These are phyloP conservation scores for Trichoderma sp. DNA, from an alignment of 2,329 filamentous ascomycete genomes.

Conservation along the genomic window DNA sequence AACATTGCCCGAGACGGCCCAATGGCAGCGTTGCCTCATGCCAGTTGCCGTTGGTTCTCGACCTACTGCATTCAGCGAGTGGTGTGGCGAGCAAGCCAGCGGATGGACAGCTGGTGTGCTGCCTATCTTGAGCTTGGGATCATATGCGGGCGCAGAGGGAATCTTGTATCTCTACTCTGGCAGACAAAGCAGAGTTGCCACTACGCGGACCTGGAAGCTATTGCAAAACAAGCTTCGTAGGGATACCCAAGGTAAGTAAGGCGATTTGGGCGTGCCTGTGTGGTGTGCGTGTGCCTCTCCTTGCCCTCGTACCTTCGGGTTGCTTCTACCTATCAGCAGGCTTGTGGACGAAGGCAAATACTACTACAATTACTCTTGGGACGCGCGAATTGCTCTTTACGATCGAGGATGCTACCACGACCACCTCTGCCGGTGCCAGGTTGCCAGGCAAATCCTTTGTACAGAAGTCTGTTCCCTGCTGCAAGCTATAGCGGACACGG, in stretches of 20 bases:
- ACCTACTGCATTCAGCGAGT: slow-evolving; percentile 30
- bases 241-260: slow-evolving; percentile 17
- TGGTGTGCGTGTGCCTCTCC: not conserved
- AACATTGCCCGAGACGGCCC: slow-evolving; percentile 21
- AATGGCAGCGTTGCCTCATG: slow-evolving; percentile 10
- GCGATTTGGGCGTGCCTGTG: not conserved
- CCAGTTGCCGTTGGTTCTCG: slow-evolving; percentile 24
- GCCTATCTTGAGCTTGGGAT: slow-evolving; percentile 8
- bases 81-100: slow-evolving; percentile 22
- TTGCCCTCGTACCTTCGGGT: slow-evolving; percentile 1
- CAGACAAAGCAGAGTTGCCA: not conserved
- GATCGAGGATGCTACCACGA: not conserved
- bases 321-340: slow-evolving; percentile 16
- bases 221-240: slow-evolving; percentile 19
- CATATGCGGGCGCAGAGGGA: slow-evolving; percentile 19
- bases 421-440: not conserved
- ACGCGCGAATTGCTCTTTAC: slow-evolving; percentile 8
- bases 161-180: not conserved
- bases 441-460: slow-evolving; percentile 10
- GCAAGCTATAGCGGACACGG: slow-evolving; percentile 17
- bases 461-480: not conserved
- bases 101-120: slow-evolving; percentile 24
- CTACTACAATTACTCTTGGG: not conserved
- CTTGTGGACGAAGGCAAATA: not conserved
- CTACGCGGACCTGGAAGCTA: slow-evolving; percentile 9